Conservation (phyloP, 495 filamentous ascomycete species). For the Annulohypoxylon maeteangense region DNA sequence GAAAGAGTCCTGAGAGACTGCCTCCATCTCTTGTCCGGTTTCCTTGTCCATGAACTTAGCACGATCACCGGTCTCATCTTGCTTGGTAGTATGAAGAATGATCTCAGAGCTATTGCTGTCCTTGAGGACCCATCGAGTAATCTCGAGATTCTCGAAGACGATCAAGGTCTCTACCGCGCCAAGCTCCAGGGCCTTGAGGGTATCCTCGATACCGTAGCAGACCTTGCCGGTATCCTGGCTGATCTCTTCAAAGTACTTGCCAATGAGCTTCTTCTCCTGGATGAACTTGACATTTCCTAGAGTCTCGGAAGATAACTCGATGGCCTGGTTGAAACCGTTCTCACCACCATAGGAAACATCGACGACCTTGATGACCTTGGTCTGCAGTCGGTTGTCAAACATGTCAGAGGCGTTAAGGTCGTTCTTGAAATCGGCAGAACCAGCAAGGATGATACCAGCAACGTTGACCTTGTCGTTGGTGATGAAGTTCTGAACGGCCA, state of each 20-base stretch:
- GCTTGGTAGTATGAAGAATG: slow-evolving; percentile 87
- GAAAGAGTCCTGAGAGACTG: slow-evolving; percentile 85
- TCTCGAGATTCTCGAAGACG: slow-evolving; percentile 96
- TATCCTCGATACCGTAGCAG: slow-evolving; percentile 98
- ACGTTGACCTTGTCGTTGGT: slow-evolving; percentile 98
- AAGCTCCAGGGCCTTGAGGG: slow-evolving; percentile 94
- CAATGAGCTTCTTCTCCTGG: slow-evolving; percentile 99
- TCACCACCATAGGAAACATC: slow-evolving; percentile 99
- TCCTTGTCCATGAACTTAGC: slow-evolving; percentile 93
- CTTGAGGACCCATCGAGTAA: slow-evolving; percentile 91
- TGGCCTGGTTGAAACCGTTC: slow-evolving; percentile 99
- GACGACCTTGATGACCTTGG: slow-evolving; percentile 98
- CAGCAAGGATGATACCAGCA: slow-evolving; percentile 90
- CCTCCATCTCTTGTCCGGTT: slow-evolving; percentile 95
- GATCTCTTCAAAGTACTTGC: slow-evolving; percentile 98
- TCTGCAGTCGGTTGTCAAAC: slow-evolving; percentile 89
- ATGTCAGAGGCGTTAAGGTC: slow-evolving; percentile 97
- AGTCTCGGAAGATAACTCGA: slow-evolving; percentile 94
- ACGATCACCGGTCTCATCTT: slow-evolving; percentile 78
- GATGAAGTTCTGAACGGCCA: slow-evolving; percentile 98
- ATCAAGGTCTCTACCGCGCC: slow-evolving; percentile 95
- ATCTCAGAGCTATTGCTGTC: slow-evolving; percentile 73
- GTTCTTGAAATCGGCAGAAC: slow-evolving; percentile 99
- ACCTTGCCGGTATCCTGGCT: slow-evolving; percentile 95
- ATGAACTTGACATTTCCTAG: slow-evolving; percentile 99